These are phyloP conservation scores for Neofusicoccum cordaticola DNA, from an alignment of 2,329 filamentous ascomycete genomes.

Conservation along the genomic window DNA sequence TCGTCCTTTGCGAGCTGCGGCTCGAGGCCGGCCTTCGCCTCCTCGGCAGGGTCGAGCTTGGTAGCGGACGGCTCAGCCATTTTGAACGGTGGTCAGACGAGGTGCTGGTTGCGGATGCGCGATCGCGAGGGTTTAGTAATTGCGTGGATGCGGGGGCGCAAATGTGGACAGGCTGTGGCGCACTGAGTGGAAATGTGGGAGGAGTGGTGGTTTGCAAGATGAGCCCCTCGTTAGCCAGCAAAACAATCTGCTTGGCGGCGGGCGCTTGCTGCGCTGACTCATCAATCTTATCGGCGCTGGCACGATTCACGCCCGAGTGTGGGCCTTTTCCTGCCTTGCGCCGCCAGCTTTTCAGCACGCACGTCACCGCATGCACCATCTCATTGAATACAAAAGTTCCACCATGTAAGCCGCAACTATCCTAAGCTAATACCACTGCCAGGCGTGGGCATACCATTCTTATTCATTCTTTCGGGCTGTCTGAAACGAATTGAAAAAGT, in stretches of 20 bases:
- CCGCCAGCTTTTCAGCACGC: neutral
- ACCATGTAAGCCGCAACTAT: neutral
- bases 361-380: too few species aligned
- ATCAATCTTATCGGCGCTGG: slow-evolving; percentile 4
- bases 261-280: neutral
- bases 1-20: slow-evolving; percentile 42
- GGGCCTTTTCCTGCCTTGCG: neutral
- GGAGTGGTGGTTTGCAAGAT: slow-evolving; percentile 16
- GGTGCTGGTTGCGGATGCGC: neutral
- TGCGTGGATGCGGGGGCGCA: neutral
- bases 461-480: neutral
- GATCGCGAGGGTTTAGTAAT: neutral
- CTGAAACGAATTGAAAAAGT: slow-evolving; percentile 1
- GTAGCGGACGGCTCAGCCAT: slow-evolving; percentile 34
- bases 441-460: neutral
- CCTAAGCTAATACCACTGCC: neutral
- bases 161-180: neutral
- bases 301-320: slow-evolving; percentile 1
- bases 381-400: neutral
- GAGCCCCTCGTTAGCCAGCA: slow-evolving; percentile 12
- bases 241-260: slow-evolving; percentile 14
- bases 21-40: slow-evolving; percentile 38
- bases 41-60: slow-evolving; percentile 41
- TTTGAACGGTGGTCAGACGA: neutral
- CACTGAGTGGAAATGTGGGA: slow-evolving; percentile 2